Conservation (phyloP, 2,329 filamentous ascomycete genomes). For the Trichoderma hamatum region DNA sequence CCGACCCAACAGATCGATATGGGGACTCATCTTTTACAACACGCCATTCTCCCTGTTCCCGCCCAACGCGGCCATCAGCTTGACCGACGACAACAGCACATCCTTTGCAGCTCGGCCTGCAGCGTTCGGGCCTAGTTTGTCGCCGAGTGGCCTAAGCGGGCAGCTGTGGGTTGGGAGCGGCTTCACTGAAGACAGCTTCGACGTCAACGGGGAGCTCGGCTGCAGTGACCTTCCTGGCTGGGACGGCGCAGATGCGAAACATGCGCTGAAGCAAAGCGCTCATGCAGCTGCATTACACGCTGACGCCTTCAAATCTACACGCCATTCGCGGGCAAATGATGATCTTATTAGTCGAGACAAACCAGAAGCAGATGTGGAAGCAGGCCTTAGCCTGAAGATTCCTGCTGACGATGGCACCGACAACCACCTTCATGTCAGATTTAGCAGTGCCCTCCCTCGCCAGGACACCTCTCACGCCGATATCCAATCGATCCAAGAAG, state of each 20-base stretch:
- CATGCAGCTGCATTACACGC: constrained; percentile 36
- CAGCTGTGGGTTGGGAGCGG: constrained; percentile 92
- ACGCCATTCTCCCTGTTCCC: constrained; percentile 87
- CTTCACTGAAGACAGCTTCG: constrained; percentile 77
- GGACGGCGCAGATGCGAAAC: constrained; percentile 63
- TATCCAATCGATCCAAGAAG: constrained; percentile 88
- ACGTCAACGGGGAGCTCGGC: constrained; percentile 81
- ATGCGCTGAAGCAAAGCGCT: constrained; percentile 46
- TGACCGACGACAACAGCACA: constrained; percentile 97
- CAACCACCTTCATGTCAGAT: constrained; percentile 71
- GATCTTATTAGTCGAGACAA: constrained; percentile 34
- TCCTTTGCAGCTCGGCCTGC: constrained; percentile 93
- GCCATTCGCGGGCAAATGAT: constrained; percentile 29
- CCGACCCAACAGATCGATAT: constrained; percentile 36
- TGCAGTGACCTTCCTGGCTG: constrained; percentile 94
- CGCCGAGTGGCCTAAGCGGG: constrained; percentile 76
- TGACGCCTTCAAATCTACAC: constrained; percentile 30
- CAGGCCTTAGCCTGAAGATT: constrained; percentile 21
- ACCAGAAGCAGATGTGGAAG: constrained; percentile 33
- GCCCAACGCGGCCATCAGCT: constrained; percentile 90
- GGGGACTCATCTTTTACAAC: constrained; percentile 67
- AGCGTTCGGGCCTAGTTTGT: constrained; percentile 83
- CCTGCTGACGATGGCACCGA: constrained; percentile 75
- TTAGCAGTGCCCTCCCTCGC: constrained; percentile 39
- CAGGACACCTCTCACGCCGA: constrained; percentile 69